Evolutionary conservation across 2,329 filamentous ascomycete species (phyloP).

Genomic region (Penicillium sclerotiorum): DNA sequence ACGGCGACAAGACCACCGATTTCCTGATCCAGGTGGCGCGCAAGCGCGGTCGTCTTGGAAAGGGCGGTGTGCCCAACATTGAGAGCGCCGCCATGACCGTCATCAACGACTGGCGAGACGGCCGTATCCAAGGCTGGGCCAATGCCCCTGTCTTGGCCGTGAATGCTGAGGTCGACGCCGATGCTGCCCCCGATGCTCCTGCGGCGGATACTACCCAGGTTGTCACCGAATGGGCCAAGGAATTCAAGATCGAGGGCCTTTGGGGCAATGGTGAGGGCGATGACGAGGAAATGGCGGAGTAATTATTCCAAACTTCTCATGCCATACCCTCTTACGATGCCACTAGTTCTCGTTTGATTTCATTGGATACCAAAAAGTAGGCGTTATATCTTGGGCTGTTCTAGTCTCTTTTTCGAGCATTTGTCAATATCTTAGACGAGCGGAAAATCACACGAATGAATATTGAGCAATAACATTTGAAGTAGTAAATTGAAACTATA

Average conservation of each 20-base stretch:
- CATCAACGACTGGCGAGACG: slow-evolving; percentile 95
- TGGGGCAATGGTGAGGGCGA: slow-evolving; percentile 69
- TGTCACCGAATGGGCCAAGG: slow-evolving; percentile 88
- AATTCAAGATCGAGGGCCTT: slow-evolving; percentile 92
- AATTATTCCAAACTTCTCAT: slow-evolving; percentile 19
- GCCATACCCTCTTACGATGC: slow-evolving; percentile 22
- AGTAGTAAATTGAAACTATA: neutral
- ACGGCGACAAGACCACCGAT: slow-evolving; percentile 80
- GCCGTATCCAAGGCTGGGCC: slow-evolving; percentile 89
- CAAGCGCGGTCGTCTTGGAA: slow-evolving; percentile 85
- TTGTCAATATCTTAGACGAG: slow-evolving; percentile 18
- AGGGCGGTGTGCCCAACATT: slow-evolving; percentile 88
- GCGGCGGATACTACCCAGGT: slow-evolving; percentile 76
- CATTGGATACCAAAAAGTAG: slow-evolving; percentile 39
- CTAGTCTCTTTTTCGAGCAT: slow-evolving; percentile 17
- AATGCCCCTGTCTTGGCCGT: slow-evolving; percentile 71
- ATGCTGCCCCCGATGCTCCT: slow-evolving; percentile 35
- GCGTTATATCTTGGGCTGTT: slow-evolving; percentile 28
- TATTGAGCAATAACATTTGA: neutral
- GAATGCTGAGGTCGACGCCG: slow-evolving; percentile 45
- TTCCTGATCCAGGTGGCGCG: slow-evolving; percentile 94
- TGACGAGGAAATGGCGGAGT: slow-evolving; percentile 46
- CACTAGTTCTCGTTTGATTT: slow-evolving; percentile 28
- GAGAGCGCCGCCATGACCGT: slow-evolving; percentile 87
- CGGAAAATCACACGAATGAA: slow-evolving; percentile 11